Evolutionary conservation across 2,329 filamentous ascomycete species (phyloP).

Genomic region (Colletotrichum limetticola): DNA sequence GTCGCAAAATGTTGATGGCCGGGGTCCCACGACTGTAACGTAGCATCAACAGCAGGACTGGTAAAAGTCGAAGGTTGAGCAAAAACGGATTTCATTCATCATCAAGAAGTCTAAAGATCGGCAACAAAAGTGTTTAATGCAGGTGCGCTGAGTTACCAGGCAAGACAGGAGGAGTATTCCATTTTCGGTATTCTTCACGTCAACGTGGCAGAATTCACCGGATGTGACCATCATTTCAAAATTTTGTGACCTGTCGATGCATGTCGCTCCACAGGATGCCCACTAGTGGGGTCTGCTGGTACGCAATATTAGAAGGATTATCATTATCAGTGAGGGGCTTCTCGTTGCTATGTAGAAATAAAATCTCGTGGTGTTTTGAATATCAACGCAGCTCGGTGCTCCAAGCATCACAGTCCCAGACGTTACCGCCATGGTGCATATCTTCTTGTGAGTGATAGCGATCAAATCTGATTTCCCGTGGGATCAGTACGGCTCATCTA

Average conservation of each 20-base stretch:
- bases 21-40: not conserved
- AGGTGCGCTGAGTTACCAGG: not conserved
- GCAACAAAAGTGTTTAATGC: not conserved
- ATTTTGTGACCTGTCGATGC: not conserved
- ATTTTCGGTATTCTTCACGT: not conserved
- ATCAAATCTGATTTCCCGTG: not conserved
- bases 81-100: not conserved
- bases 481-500: not conserved
- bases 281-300: not conserved
- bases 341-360: not conserved
- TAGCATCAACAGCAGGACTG: not conserved
- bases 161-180: not conserved
- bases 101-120: not conserved
- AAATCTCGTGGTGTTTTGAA: not conserved
- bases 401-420: not conserved
- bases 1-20: not conserved
- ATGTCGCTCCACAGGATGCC: not conserved
- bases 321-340: not conserved
- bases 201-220: not conserved
- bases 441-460: not conserved
- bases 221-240: not conserved
- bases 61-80: not conserved
- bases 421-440: not conserved
- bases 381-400: not conserved
- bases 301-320: not conserved